Percentiles rank a stretch among this genome's conserved stretches.
Evolutionary conservation across 176 grass and related monocot species (phyloP).

Genomic region (Oryza glumipatula): DNA sequence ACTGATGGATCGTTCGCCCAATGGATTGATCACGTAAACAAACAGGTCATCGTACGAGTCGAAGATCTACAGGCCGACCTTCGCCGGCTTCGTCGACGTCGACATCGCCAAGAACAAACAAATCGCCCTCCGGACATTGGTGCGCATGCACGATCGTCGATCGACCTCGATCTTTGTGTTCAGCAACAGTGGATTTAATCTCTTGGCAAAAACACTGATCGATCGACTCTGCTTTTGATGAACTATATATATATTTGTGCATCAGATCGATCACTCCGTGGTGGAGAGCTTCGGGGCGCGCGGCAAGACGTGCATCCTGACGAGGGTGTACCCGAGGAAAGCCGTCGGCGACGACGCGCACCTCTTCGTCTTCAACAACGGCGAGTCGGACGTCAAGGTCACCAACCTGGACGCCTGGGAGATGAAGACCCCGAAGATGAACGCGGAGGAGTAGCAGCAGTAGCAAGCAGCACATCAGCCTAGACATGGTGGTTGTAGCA

Average conservation of each 20-base stretch:
- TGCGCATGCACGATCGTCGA: background rate
- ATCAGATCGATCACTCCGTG: slow-evolving; percentile 64
- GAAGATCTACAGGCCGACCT: slow-evolving; percentile 51
- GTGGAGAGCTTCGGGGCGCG: slow-evolving; percentile 64
- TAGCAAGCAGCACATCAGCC: background rate
- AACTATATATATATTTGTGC: background rate
- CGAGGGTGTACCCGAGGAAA: slow-evolving; percentile 60
- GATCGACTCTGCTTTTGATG: background rate
- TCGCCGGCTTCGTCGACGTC: slow-evolving; percentile 59
- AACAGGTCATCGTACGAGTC: slow-evolving; percentile 33
- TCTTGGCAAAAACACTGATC: background rate
- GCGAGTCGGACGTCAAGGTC: slow-evolving; percentile 43
- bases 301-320: slow-evolving; percentile 62
- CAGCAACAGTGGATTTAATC: background rate
- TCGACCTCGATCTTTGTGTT: background rate
- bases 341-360: slow-evolving; percentile 48
- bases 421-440: slow-evolving; percentile 61
- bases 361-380: slow-evolving; percentile 70
- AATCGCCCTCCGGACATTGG: slow-evolving; percentile 50
- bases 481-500: background rate
- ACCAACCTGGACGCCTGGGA: slow-evolving; percentile 58
- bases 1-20: background rate
- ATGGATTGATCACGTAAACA: background rate
- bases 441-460: slow-evolving; percentile 34
- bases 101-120: slow-evolving; percentile 35